These are phyloP conservation scores for Aquilaria sinensis DNA, from an alignment of 345 rosid species.

Conservation along the genomic window DNA sequence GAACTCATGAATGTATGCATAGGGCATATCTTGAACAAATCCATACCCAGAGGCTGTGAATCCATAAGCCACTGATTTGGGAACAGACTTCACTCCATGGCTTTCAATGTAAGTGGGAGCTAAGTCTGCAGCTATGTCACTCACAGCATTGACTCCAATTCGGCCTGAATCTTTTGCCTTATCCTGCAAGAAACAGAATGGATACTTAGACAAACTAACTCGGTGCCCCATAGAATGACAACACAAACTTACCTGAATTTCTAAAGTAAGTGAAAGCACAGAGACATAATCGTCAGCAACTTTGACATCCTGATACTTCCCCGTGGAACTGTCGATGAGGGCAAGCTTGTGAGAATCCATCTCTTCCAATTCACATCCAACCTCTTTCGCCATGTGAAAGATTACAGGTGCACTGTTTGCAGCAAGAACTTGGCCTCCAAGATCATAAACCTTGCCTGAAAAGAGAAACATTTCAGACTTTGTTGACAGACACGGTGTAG, in stretches of 20 bases:
- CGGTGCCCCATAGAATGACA: neutral
- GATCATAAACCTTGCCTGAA: constrained; percentile 56
- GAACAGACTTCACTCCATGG: constrained; percentile 41
- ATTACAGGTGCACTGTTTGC: constrained; percentile 59
- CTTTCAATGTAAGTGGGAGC: constrained; percentile 38
- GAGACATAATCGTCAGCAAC: constrained; percentile 66
- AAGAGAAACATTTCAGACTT: neutral
- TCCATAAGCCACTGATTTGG: constrained; percentile 58
- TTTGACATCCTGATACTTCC: constrained; percentile 43
- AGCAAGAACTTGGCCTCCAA: constrained; percentile 75
- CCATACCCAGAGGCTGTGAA: constrained; percentile 78
- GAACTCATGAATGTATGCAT: constrained; percentile 63
- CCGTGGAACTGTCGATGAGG: constrained; percentile 44
- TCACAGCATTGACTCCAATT: constrained; percentile 54
- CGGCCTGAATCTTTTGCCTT: constrained; percentile 42
- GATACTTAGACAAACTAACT: neutral
- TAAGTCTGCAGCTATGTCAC: constrained; percentile 51
- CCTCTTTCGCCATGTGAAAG: constrained; percentile 56
- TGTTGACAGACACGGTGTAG: neutral
- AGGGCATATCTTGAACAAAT: constrained; percentile 62
- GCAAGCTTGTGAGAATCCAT: constrained; percentile 68
- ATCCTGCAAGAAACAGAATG: constrained; percentile 28
- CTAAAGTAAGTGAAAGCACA: constrained; percentile 46
- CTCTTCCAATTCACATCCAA: constrained; percentile 43
- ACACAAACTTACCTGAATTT: constrained; percentile 44